Evolutionary conservation across 176 grass and related monocot species (phyloP).

Genomic region (Pontederia paniculata): DNA sequence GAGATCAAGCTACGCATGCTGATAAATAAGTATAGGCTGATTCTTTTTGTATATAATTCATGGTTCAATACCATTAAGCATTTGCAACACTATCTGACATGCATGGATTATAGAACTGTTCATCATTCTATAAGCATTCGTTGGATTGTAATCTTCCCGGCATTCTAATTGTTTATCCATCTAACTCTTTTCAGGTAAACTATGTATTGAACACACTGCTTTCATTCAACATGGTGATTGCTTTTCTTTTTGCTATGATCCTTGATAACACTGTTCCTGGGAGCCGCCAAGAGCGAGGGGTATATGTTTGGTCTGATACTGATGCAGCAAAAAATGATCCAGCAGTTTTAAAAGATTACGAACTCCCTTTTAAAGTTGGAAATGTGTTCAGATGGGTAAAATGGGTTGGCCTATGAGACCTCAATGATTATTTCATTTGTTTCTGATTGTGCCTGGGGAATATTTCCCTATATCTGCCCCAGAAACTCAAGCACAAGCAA

Average conservation of each 20-base stretch:
- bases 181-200: constrained; percentile 45
- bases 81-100: no score
- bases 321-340: constrained; percentile 63
- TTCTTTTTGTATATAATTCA: no score
- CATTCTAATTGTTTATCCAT: constrained; percentile 16
- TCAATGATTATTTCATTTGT: neutral
- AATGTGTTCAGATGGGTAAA: constrained; percentile 60
- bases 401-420: constrained; percentile 57
- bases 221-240: constrained; percentile 93
- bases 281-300: constrained; percentile 60
- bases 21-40: no score
- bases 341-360: constrained; percentile 58
- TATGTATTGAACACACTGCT: constrained; percentile 77
- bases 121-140: neutral
- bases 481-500: no score
- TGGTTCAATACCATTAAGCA: no score
- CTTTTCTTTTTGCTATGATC: constrained; percentile 69
- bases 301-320: constrained; percentile 86
- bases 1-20: no score
- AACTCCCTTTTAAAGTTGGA: constrained; percentile 77
- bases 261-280: constrained; percentile 92
- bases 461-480: no score
- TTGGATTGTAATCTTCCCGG: neutral
- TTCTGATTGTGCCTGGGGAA: no score
- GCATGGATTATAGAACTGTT: no score